Base-by-base conservation (phyloP, 495 filamentous ascomycete genomes). In the Arthonia radiata region DNA sequence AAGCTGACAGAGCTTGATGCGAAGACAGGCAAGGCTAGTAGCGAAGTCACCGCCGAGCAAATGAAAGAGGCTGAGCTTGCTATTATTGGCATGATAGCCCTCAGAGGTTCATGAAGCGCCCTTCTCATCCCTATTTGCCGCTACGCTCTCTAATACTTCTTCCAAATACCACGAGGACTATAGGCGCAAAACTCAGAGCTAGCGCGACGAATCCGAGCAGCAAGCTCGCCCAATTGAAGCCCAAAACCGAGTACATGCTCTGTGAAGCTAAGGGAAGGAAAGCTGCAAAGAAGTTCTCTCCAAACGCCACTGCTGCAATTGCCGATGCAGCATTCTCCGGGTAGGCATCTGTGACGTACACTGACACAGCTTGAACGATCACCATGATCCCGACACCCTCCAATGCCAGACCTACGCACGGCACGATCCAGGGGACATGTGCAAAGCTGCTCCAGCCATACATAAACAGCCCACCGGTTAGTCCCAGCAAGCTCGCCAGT, bases 1-100 rank as follows among this genome's bases (percentile, higher is more conserved):
- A 82, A 80, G 40, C 42, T 93, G 23, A 70, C 68, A 25, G 52
- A 50, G n/a, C 9, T 37, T 56, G 24, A 47, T 3, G 18, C 8
- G 11, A 14, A n/a, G 6, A 17, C 5, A 13, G 27, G 15, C 12
- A 15, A 32, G 6, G 12, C 22, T 16, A 19, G 17, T 24, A 8
- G 4, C n/a, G 13, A 23, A 22, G 23, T 22, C 24, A 12, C 4
- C 19, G 23, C 6, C 13, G 11, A 11, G 26, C 34, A 36, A 22
- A 32, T 28, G 28, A 31, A 17, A 23, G 43, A 53, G 31, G 37
- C 45, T 26, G 49, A 53, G 26, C 33, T 34, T 13, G 41, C 39
- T 14, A 33, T 48, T 25, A 18, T 50, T 15, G 49, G 49, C 2
- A 35, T 42, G 2, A 50, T 53, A 32, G 47, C 47, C 0, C 24